Evolutionary conservation across 2,329 filamentous ascomycete genomes (phyloP).

Genomic region (Microascus cirrosus): DNA sequence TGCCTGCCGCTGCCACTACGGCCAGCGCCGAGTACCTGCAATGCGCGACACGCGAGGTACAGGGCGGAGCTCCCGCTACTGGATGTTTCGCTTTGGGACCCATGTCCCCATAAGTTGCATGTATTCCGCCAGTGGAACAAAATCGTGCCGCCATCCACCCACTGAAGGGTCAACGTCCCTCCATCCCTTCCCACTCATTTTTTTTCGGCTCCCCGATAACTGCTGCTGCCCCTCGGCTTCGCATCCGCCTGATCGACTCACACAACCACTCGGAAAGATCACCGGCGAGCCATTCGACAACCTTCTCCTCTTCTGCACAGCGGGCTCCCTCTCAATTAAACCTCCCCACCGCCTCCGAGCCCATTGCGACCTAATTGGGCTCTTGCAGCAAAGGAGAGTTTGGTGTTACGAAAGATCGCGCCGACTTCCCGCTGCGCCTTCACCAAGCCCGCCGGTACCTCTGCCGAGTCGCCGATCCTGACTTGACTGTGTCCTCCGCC

Average conservation of each 20-base stretch:
- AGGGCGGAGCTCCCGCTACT: neutral
- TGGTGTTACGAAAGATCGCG: neutral
- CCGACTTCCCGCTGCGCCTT: neutral
- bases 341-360: neutral
- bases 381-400: neutral
- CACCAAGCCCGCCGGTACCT: neutral
- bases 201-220: neutral
- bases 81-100: neutral
- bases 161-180: neutral
- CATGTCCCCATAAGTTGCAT: neutral
- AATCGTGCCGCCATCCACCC: neutral
- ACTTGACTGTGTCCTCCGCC: neutral
- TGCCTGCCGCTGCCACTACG: neutral
- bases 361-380: neutral
- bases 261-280: neutral
- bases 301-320: neutral
- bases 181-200: neutral
- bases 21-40: neutral
- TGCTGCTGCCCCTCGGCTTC: conserved; percentile 1
- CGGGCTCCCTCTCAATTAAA: neutral
- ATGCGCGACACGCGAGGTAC: neutral
- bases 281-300: neutral
- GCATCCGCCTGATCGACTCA: conserved; percentile 2
- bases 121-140: neutral
- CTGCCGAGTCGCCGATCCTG: neutral